Evolutionary conservation across 2,329 filamentous ascomycete genomes (phyloP), one percentile per base, ranked within the genome.

Genomic region (Rugonectria rugulosa): DNA sequence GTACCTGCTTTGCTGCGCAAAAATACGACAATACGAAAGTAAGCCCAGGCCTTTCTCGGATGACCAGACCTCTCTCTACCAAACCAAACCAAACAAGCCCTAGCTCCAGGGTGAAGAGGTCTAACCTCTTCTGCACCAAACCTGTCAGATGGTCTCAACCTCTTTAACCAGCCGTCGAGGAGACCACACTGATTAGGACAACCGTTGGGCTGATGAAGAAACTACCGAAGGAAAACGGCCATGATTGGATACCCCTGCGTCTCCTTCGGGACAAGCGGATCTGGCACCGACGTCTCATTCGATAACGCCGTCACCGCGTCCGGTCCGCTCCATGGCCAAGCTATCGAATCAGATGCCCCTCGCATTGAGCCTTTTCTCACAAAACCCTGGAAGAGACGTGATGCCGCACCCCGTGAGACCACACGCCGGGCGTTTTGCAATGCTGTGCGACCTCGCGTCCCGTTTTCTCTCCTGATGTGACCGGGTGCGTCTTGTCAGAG

Each of bases 181-280:
- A 32, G 29, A 15, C 15, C 12, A 32, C 43, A 27, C 9, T 41
- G 43, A 47, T 37, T 29, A 37, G 32, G 37, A 55, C 26, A 55
- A 21, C 46, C 53, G 53, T 55, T 55, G 38, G 53, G 45, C 53
- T 55, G 53, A 50, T 38, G 24, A 32, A 55, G 32, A 41, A 43
- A 55, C 53, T 50, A 55, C 46, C 53, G 53, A 46, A 50, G 53
- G 34, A 34, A 45, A 26, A 46, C 45, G 19, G 6, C 4, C 32
- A 11, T 44, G 26, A 50, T 55, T 55, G 53, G 53, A 11, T n/a
- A 12, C 17, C 37, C 6, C 3, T n/a, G 52, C 45, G 52, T 49
- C 52, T 55, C 53, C 32, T 21, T 49, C 27, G 53, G 45, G 45
- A 32, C 10, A 29, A 38, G 40, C 41, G 45, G 53, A 49, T 41